Conservation (phyloP, 768 basidiomycete species). For the Podaxis pistillaris region DNA sequence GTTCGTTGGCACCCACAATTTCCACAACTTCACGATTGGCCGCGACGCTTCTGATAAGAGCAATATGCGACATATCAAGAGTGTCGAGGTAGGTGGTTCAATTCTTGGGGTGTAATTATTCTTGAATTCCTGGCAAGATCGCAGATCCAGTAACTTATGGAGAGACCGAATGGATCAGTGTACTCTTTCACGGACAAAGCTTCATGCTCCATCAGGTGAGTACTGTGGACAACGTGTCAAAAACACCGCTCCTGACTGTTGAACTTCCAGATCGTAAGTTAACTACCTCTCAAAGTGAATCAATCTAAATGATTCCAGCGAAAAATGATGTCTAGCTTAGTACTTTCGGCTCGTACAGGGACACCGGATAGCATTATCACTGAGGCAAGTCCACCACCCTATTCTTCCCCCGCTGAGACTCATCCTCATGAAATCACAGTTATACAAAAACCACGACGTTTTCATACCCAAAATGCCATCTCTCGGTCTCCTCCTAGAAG, state of each 20-base stretch:
- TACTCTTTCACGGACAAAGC: slow-evolving; percentile 93
- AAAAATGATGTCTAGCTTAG: slow-evolving; percentile 91
- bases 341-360: slow-evolving; percentile 74
- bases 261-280: slow-evolving; percentile 47
- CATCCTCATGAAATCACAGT: slow-evolving; percentile 33
- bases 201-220: slow-evolving; percentile 98
- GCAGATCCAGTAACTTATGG: slow-evolving; percentile 87
- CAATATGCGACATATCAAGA: slow-evolving; percentile 85
- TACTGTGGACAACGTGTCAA: slow-evolving; percentile 16
- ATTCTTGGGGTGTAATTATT: not conserved
- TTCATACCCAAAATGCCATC: slow-evolving; percentile 96
- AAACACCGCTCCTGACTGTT: not conserved
- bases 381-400: slow-evolving; percentile 42
- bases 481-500: slow-evolving; percentile 87
- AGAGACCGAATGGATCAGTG: slow-evolving; percentile 92
- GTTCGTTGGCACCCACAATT: slow-evolving; percentile 92
- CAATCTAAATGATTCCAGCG: slow-evolving; percentile 51
- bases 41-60: slow-evolving; percentile 82
- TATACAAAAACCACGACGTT: slow-evolving; percentile 75
- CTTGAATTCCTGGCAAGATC: slow-evolving; percentile 44
- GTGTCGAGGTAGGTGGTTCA: slow-evolving; percentile 58
- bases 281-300: slow-evolving; percentile 15
- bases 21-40: slow-evolving; percentile 95
- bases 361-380: slow-evolving; percentile 75
- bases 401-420: not conserved